Percentiles rank a stretch among this genome's conserved stretches.
These are phyloP conservation scores for Fragilaria crotonensis DNA, from an alignment of 108 stramenopile species.

Conservation along the genomic window DNA sequence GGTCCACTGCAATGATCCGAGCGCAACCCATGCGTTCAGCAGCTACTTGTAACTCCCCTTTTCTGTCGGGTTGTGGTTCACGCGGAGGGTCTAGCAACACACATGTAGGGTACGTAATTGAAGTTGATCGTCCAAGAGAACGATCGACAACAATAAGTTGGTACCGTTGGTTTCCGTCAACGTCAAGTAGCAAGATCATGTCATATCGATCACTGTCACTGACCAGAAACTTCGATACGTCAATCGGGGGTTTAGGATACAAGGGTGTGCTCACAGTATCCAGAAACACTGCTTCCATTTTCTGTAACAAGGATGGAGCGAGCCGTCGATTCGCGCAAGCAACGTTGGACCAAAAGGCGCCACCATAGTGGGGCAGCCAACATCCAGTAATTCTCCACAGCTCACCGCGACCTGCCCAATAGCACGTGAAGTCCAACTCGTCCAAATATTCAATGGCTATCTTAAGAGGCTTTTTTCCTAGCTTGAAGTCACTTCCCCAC, in stretches of 20 bases:
- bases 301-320: constrained; percentile 20
- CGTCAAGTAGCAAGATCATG: background rate
- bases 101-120: background rate
- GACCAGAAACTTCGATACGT: background rate
- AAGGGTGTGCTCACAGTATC: background rate
- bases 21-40: background rate
- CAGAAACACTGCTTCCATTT: constrained; percentile 48
- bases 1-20: background rate
- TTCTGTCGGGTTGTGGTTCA: background rate
- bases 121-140: background rate
- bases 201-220: background rate
- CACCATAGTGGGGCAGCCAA: constrained; percentile 20
- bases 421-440: constrained; percentile 28
- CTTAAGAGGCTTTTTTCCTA: constrained; percentile 1
- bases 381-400: constrained; percentile 51
- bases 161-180: background rate
- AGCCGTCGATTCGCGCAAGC: constrained; percentile 49
- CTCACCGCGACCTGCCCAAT: constrained; percentile 32
- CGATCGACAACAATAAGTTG: background rate
- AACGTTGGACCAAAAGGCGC: constrained; percentile 49
- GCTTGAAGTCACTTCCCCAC: background rate
- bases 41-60: background rate
- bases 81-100: background rate
- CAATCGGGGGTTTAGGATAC: background rate
- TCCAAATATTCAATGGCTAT: constrained; percentile 9